Conservation (phyloP, 129 eudicot genomes). For the Chrysanthemum seticuspe region DNA sequence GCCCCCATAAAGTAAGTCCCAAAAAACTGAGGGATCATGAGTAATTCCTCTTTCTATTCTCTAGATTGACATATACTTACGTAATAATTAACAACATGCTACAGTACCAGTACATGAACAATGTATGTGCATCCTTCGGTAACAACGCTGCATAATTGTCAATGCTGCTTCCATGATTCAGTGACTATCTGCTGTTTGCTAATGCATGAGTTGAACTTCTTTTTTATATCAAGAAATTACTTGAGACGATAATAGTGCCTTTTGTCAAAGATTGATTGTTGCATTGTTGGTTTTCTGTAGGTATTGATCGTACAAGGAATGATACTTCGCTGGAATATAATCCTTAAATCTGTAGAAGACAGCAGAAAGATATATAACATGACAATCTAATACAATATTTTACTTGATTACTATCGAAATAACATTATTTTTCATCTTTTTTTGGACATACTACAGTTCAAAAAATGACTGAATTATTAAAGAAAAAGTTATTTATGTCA, state of each 20-base stretch:
- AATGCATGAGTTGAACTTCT: background rate
- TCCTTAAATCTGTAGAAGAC: constrained; percentile 61
- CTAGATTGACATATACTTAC: no score
- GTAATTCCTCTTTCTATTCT: no score
- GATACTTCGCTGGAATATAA: constrained; percentile 66
- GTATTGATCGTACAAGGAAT: constrained; percentile 51
- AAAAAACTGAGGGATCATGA: no score
- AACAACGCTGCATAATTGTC: background rate
- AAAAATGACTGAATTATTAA: no score
- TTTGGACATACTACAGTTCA: no score
- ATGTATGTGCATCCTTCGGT: constrained; percentile 10
- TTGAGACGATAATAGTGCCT: constrained; percentile 20
- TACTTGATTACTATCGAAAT: background rate
- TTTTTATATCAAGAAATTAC: background rate
- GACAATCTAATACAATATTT: background rate
- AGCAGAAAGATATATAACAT: constrained; percentile 3
- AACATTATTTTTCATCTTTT: no score
- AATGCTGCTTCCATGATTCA: background rate
- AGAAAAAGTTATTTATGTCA: no score
- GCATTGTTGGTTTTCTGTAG: constrained; percentile 19
- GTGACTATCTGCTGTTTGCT: background rate
- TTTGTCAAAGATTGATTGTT: constrained; percentile 33
- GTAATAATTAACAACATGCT: no score
- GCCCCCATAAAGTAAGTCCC: no score
- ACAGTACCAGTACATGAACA: no score